Evolutionary conservation across 2,329 filamentous ascomycete genomes (phyloP).

Genomic region (Sclerotinia borealis): DNA sequence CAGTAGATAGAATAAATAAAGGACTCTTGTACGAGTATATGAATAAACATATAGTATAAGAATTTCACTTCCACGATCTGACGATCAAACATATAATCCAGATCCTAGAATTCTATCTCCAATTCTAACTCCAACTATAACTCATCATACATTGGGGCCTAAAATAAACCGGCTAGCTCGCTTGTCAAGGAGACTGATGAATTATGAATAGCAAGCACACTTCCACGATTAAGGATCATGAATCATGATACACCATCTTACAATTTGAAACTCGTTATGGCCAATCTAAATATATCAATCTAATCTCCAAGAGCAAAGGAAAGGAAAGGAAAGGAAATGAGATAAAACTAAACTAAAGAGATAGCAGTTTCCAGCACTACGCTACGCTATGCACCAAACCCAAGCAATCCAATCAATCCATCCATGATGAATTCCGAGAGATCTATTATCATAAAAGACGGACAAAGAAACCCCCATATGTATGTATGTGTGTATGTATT

Average conservation of each 20-base stretch:
- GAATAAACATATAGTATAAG: not conserved
- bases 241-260: not conserved
- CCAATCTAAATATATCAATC: not conserved
- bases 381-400: constrained; percentile 7
- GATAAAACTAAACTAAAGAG: not conserved
- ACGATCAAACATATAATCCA: not conserved
- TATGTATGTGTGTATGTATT: not conserved
- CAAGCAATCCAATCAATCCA: not conserved
- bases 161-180: not conserved
- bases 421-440: not conserved
- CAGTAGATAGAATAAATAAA: not conserved
- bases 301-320: not conserved
- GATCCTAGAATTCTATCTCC: not conserved
- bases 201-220: not conserved
- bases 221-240: not conserved
- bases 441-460: constrained; percentile 5
- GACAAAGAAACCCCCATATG: not conserved
- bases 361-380: constrained; percentile 2
- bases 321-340: not conserved
- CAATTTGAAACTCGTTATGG: not conserved
- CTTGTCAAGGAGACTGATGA: not conserved
- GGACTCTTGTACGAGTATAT: not conserved
- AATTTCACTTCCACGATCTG: not conserved
- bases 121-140: not conserved
- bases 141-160: too few species aligned